These are phyloP conservation scores for Lactarius vividus DNA, from an alignment of 768 basidiomycete species.

Conservation along the genomic window DNA sequence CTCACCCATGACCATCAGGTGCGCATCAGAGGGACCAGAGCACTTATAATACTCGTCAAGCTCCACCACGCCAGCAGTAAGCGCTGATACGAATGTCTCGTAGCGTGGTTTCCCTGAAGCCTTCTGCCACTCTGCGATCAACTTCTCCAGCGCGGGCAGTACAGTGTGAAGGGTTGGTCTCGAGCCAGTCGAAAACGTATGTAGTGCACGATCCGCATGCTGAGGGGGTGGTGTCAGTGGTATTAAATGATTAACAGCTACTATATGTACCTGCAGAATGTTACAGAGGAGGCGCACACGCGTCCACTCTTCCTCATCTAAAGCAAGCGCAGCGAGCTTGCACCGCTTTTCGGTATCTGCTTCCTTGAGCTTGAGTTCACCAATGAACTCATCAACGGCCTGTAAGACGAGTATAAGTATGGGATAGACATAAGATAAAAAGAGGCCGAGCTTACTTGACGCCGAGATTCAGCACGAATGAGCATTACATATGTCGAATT, in stretches of 20 bases:
- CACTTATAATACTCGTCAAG: background rate
- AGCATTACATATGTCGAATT: background rate
- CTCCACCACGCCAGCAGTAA: background rate
- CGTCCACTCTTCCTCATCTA: background rate
- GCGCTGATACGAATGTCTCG: background rate
- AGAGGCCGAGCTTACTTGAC: background rate
- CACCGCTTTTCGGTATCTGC: background rate
- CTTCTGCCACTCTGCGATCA: background rate
- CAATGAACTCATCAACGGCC: background rate
- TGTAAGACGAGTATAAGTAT: background rate
- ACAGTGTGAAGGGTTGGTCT: background rate
- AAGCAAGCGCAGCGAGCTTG: background rate
- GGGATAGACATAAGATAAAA: background rate
- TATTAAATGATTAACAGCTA: background rate
- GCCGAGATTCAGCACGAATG: background rate
- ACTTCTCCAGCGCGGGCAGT: background rate
- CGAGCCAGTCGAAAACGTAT: background rate
- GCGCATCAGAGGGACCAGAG: background rate
- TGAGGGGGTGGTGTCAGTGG: background rate
- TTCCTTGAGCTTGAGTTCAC: background rate
- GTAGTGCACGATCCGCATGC: slow-evolving; percentile 1
- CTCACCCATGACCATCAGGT: background rate
- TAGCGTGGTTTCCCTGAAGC: background rate
- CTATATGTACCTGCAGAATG: background rate
- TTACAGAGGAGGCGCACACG: background rate